Evolutionary conservation across 1,284 basidiomycete genomes (phyloP).

Genomic region (Naganishia sp.): DNA sequence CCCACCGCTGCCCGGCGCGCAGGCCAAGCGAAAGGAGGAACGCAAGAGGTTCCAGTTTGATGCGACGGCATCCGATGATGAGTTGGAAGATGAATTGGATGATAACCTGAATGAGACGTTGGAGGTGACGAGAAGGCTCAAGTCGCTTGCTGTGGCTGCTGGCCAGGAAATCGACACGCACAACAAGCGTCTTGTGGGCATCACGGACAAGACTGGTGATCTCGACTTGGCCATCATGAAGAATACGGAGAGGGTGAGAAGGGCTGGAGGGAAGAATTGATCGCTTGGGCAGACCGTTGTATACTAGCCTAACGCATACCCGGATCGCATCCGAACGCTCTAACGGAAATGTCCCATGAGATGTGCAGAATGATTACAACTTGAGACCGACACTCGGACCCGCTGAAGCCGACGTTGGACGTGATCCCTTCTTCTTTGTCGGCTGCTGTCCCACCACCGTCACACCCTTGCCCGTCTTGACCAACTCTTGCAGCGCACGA

Average conservation of each 20-base stretch:
- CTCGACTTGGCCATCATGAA: slow-evolving; percentile 52
- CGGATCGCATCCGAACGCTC: neutral
- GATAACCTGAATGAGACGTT: slow-evolving; percentile 87
- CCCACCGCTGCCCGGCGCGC: slow-evolving; percentile 42
- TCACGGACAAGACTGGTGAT: slow-evolving; percentile 55
- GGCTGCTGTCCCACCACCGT: slow-evolving; percentile 78
- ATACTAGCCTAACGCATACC: neutral
- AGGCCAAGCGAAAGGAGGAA: slow-evolving; percentile 63
- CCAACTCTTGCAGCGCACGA: slow-evolving; percentile 71
- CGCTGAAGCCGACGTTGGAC: slow-evolving; percentile 22
- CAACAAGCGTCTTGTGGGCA: slow-evolving; percentile 50
- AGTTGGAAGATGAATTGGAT: slow-evolving; percentile 76
- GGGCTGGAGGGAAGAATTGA: slow-evolving; percentile 39
- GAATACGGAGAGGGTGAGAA: slow-evolving; percentile 52
- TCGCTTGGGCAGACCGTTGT: neutral
- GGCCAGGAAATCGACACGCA: slow-evolving; percentile 54
- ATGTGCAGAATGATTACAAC: slow-evolving; percentile 10
- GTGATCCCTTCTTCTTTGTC: slow-evolving; percentile 41
- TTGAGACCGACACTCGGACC: slow-evolving; percentile 28
- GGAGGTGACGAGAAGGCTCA: slow-evolving; percentile 77
- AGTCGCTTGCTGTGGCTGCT: slow-evolving; percentile 72
- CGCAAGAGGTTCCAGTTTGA: slow-evolving; percentile 91
- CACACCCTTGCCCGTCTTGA: slow-evolving; percentile 76
- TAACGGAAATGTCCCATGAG: neutral
- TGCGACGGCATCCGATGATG: slow-evolving; percentile 91